Conservation (phyloP, 306 rosid species). For the Vigna mungo region DNA sequence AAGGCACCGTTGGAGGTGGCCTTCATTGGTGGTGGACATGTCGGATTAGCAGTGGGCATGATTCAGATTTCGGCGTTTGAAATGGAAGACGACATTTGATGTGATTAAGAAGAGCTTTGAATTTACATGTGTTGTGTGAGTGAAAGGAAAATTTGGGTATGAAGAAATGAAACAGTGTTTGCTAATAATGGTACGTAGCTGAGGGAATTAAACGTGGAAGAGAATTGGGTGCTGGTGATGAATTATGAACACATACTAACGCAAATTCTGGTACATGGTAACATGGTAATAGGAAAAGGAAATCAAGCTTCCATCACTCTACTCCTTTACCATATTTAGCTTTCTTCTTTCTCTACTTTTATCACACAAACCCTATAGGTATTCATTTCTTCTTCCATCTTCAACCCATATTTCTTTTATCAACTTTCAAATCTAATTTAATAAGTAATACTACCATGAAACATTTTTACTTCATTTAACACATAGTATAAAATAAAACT, state of each 20-base stretch:
- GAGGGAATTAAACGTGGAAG: not conserved
- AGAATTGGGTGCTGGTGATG: slow-evolving; percentile 1
- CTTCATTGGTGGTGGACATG: slow-evolving; percentile 62
- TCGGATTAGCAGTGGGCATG: slow-evolving; percentile 41
- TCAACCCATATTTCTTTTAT: too few relatives aligned
- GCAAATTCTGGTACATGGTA: slow-evolving; percentile 46
- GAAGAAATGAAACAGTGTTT: not conserved
- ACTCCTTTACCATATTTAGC: slow-evolving; percentile 36
- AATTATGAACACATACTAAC: slow-evolving; percentile 44
- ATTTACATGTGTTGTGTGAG: not conserved
- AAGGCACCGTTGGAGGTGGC: slow-evolving; percentile 73
- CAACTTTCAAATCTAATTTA: too few relatives aligned
- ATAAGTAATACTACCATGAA: too few relatives aligned
- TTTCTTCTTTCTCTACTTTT: slow-evolving; percentile 12
- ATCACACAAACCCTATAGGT: not conserved
- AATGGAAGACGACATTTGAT: not conserved
- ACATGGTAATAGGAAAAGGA: slow-evolving; percentile 24
- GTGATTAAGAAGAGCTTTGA: slow-evolving; percentile 8
- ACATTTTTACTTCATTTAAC: too few relatives aligned
- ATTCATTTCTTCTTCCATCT: not conserved
- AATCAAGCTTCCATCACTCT: slow-evolving; percentile 28
- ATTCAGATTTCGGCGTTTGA: not conserved
- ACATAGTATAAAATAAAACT: too few relatives aligned
- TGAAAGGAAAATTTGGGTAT: not conserved
- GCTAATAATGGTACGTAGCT: slow-evolving; percentile 34